Conservation (phyloP, 1,284 basidiomycete species). For the Tilletia setariae region DNA sequence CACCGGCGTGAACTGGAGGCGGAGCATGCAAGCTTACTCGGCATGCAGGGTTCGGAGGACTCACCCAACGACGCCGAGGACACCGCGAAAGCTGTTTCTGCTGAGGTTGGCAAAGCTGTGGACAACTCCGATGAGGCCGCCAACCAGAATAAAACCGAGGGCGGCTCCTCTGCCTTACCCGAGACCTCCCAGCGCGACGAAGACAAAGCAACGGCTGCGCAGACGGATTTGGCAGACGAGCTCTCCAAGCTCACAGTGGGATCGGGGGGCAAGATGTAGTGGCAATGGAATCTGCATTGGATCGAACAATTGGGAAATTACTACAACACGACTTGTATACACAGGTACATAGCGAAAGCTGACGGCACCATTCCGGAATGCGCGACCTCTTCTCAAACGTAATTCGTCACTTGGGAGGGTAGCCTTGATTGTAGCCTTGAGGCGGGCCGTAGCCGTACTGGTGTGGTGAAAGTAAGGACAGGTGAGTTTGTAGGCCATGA, state of each 20-base stretch:
- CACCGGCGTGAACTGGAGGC: constrained; percentile 4
- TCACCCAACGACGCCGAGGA: neutral
- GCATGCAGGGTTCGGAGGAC: neutral
- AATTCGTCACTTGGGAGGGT: constrained; percentile 26
- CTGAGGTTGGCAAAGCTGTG: neutral
- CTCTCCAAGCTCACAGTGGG: neutral
- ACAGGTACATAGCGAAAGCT: neutral
- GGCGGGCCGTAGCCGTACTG: constrained; percentile 37
- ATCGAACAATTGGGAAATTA: neutral
- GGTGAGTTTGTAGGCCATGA: neutral
- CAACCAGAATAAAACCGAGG: neutral
- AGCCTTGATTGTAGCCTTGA: constrained; percentile 25
- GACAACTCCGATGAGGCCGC: neutral
- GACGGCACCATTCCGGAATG: too few relatives aligned
- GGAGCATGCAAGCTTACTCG: neutral
- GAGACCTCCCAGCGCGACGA: neutral
- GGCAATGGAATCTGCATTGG: neutral
- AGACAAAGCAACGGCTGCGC: neutral
- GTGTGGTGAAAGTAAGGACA: neutral
- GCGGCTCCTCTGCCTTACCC: neutral
- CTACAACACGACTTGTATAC: neutral
- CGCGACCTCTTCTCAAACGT: neutral
- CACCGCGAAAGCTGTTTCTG: constrained; percentile 2
- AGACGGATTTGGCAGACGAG: neutral
- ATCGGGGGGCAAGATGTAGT: neutral